These are phyloP conservation scores for Xenoacremonium recifei DNA, from an alignment of 2,329 filamentous ascomycete genomes.

Conservation along the genomic window DNA sequence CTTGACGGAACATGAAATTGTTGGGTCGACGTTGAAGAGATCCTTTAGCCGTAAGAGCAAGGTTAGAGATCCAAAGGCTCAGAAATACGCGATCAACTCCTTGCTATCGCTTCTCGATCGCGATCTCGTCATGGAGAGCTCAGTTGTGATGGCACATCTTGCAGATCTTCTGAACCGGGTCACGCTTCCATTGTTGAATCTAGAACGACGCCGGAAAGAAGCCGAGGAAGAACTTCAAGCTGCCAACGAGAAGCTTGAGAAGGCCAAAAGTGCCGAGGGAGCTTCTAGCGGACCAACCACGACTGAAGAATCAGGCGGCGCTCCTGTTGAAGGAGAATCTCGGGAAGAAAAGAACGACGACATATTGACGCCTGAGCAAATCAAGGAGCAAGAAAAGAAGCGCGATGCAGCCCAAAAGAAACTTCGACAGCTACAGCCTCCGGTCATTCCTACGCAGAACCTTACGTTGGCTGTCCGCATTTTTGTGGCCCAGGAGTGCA, in stretches of 20 bases:
- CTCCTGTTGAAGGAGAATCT: slow-evolving; percentile 16
- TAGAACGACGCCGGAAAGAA: slow-evolving; percentile 82
- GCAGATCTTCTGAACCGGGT: slow-evolving; percentile 85
- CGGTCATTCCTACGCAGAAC: slow-evolving; percentile 84
- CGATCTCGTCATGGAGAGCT: slow-evolving; percentile 95
- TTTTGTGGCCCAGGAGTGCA: slow-evolving; percentile 92
- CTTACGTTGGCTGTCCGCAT: slow-evolving; percentile 94
- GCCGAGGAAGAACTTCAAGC: slow-evolving; percentile 54
- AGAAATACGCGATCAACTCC: slow-evolving; percentile 89
- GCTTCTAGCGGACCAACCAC: slow-evolving; percentile 31
- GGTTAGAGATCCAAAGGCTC: slow-evolving; percentile 76
- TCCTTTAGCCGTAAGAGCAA: slow-evolving; percentile 82
- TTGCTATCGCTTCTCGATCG: slow-evolving; percentile 85
- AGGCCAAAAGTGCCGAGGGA: too few species aligned
- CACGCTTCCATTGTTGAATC: slow-evolving; percentile 77
- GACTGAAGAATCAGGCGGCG: slow-evolving; percentile 16
- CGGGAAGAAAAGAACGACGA: slow-evolving; percentile 9
- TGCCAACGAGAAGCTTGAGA: slow-evolving; percentile 30
- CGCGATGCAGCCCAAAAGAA: slow-evolving; percentile 46
- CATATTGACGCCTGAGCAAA: slow-evolving; percentile 19
- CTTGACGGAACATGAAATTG: slow-evolving; percentile 84
- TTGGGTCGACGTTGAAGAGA: slow-evolving; percentile 72
- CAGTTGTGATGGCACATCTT: slow-evolving; percentile 92
- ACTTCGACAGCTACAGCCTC: slow-evolving; percentile 67
- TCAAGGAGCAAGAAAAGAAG: slow-evolving; percentile 35